Evolutionary conservation across 75 land plant genomes (phyloP), one percentile per base, ranked within the genome.

Genomic region (Cryptomeria japonica): DNA sequence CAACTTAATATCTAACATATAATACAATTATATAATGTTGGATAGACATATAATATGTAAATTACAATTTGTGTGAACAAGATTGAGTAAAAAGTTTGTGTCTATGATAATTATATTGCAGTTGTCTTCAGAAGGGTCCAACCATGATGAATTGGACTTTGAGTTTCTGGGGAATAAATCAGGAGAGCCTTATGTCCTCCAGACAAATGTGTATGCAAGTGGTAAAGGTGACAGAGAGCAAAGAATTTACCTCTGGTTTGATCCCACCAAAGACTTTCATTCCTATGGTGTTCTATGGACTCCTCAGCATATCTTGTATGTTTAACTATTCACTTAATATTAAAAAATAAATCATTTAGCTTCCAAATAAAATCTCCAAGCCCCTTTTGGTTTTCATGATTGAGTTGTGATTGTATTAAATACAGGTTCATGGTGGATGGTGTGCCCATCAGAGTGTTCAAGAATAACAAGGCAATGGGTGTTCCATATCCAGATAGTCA

Each of bases 361-460:
- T 68, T 68, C 5, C 72, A 68, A 28, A 68, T 68, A 68, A 31
- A 70, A 70, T 70, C 32, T 28, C 2, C 75, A 70, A 31, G 32
- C 0, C 6, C 13, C 14, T 13, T 11, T 6, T 11, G 0, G 13
- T 32, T 31, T 4, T 10, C 37, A 32, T 75, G 8, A 75, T 11
- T 34, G 38, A 75, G 15, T 6, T 32, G 15, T 34, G 34, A 2
- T 72, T 8, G 34, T 25, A n/a, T 10, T 72, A 31, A 32, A 32
- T 87, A 83, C 93, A 92, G 93, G 25, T 86, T 92, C 44, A 78
- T 68, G 53, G 93, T 92, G 61, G 92, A 92, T 61, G 86, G 76
- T 7, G 85, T 85, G 55, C 93, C 93, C 0, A 86, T 92, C n/a
- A 84, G 93, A 38, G 87, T 91, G 18, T 91, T 88, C 53, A 88